A percentile compares a stretch with the other conserved stretches of the same genome.
These are phyloP conservation scores for Paecilomyces fulvus DNA, from an alignment of 2,329 filamentous ascomycete species.

Conservation along the genomic window DNA sequence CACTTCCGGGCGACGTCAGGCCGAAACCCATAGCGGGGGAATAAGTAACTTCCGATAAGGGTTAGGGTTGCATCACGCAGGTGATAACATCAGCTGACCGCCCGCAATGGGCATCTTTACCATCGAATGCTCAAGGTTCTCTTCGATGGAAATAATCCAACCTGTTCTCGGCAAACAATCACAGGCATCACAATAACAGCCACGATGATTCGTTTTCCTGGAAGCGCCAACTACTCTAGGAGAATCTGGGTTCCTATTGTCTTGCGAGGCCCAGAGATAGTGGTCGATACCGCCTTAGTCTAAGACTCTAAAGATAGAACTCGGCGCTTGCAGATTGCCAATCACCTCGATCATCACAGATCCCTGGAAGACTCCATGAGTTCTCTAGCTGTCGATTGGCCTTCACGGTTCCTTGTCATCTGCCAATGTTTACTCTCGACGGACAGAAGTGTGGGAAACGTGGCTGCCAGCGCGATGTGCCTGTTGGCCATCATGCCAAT, in stretches of 20 bases:
- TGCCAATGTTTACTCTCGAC: not conserved
- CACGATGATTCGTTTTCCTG: not conserved
- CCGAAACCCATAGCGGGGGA: not conserved
- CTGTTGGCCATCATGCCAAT: not conserved
- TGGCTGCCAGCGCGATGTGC: not conserved
- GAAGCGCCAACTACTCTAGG: not conserved
- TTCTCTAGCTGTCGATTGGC: constrained; percentile 1
- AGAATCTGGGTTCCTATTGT: not conserved
- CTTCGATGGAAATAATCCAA: not conserved
- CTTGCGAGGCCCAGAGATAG: not conserved
- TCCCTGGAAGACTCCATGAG: not conserved
- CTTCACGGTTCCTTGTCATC: not conserved
- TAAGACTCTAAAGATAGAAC: constrained; percentile 6
- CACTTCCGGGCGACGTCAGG: not conserved
- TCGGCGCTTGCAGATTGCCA: constrained; percentile 3
- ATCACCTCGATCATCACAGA: not conserved
- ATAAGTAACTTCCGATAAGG: not conserved
- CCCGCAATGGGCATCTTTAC: too few species aligned
- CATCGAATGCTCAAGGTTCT: too few species aligned
- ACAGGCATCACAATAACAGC: not conserved
- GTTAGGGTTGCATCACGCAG: not conserved
- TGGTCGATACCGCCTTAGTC: not conserved
- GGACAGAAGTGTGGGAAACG: not conserved
- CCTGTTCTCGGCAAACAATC: not conserved
- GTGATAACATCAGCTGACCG: too few species aligned